Percentiles rank a stretch among this genome's conserved stretches.
Evolutionary conservation across 306 rosid genomes (phyloP).

Genomic region (Trichosanthes cucumerina): DNA sequence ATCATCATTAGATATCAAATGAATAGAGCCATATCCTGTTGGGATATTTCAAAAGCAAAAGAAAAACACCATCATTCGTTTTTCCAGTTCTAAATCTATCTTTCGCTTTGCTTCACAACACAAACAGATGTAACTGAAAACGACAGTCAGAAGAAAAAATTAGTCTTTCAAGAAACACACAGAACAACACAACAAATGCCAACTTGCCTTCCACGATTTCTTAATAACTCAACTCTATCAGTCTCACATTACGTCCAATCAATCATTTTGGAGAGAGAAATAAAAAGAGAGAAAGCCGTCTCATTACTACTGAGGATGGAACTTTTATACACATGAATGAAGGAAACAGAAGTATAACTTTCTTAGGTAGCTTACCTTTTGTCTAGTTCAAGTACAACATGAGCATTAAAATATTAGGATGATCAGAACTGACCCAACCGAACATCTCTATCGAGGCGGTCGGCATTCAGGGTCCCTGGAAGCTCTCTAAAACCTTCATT

Average conservation of each 20-base stretch:
- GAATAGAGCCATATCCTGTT: slow-evolving; percentile 3
- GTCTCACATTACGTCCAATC: background rate
- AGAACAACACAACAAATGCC: background rate
- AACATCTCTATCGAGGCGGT: slow-evolving; percentile 72
- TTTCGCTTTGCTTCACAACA: background rate
- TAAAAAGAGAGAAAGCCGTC: background rate
- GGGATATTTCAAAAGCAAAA: background rate
- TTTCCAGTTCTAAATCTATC: background rate
- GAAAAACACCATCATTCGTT: background rate
- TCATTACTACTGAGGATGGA: slow-evolving; percentile 6
- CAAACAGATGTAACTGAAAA: background rate
- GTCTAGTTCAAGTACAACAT: background rate
- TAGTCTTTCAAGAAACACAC: background rate
- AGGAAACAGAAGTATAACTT: background rate
- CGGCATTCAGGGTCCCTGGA: slow-evolving; percentile 84
- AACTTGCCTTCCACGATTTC: slow-evolving; percentile 11
- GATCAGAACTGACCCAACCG: slow-evolving; percentile 83
- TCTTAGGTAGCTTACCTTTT: background rate
- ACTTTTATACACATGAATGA: background rate
- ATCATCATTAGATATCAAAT: background rate
- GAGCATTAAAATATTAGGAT: slow-evolving; percentile 1
- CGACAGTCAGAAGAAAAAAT: background rate
- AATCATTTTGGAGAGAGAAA: background rate
- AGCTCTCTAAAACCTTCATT: slow-evolving; percentile 93
- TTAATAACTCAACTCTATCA: background rate